A percentile compares a stretch with the other conserved stretches of the same genome.
These are phyloP conservation scores for Saturnispora ahearnii DNA, from an alignment of 805 yeast species.

Conservation along the genomic window DNA sequence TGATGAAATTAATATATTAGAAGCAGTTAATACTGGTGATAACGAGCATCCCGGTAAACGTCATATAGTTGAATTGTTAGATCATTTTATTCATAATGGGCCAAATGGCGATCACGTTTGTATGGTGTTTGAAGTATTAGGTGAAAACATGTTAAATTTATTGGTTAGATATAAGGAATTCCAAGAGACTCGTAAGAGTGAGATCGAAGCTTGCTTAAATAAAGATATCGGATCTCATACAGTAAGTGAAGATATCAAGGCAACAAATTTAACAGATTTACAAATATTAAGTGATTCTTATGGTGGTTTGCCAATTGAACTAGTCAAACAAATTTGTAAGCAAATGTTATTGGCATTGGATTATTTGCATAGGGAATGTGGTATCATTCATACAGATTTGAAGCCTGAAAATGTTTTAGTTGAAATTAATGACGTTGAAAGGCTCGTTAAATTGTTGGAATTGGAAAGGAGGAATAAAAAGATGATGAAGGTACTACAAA, in stretches of 20 bases:
- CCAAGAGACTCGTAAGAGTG: conserved; percentile 25
- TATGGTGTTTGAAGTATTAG: conserved; percentile 59
- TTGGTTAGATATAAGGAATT: conserved; percentile 38
- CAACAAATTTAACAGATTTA: conserved; percentile 25
- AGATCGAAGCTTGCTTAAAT: conserved; percentile 13
- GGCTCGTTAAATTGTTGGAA: conserved; percentile 38
- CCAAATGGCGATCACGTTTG: conserved; percentile 59
- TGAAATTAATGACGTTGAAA: conserved; percentile 46
- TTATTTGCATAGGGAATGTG: conserved; percentile 51
- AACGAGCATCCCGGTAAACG: conserved; percentile 40
- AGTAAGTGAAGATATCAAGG: conserved; percentile 15
- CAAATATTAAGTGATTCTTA: conserved; percentile 31
- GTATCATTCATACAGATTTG: conserved; percentile 64
- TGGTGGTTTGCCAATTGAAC: conserved; percentile 46
- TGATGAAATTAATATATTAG: conserved; percentile 49
- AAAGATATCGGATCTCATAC: neutral
- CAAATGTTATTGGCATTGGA: conserved; percentile 49
- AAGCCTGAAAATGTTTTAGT: conserved; percentile 65
- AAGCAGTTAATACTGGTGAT: conserved; percentile 24
- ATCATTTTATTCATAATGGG: conserved; percentile 47
- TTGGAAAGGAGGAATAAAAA: conserved; percentile 24
- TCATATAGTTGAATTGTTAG: conserved; percentile 44
- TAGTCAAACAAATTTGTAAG: conserved; percentile 47
- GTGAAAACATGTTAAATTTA: conserved; percentile 48
- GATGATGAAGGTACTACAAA: conserved; percentile 16